Conservation (phyloP, 2,329 filamentous ascomycete species). For the Ophiostoma quercus region DNA sequence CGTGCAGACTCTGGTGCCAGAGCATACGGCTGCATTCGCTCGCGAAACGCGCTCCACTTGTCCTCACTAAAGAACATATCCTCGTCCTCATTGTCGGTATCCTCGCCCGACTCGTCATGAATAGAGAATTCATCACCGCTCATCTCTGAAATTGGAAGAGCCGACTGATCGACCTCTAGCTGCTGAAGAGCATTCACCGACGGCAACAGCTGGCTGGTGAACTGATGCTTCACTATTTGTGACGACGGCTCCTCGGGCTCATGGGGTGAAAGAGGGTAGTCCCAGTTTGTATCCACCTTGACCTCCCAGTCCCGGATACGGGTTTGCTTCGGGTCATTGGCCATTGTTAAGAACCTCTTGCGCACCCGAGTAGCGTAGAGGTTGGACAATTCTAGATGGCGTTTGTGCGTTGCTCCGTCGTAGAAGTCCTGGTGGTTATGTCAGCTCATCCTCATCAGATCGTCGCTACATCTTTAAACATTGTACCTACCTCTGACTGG, state of each 20-base stretch:
- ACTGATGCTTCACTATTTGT: conserved; percentile 8
- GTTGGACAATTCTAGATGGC: neutral
- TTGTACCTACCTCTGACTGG: neutral
- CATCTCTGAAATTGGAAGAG: neutral
- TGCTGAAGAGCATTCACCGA: neutral
- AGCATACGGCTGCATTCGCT: neutral
- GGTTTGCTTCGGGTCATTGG: neutral
- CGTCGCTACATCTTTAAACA: too few relatives aligned
- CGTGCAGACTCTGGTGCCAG: neutral
- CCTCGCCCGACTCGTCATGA: neutral
- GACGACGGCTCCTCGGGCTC: neutral
- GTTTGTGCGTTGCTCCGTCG: neutral
- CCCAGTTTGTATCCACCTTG: neutral
- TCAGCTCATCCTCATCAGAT: neutral
- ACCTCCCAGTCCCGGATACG: neutral
- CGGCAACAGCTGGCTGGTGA: neutral
- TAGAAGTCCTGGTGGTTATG: neutral
- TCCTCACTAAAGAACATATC: neutral
- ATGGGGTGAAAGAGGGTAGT: conserved; percentile 3
- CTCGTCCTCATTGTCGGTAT: neutral
- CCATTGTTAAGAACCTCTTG: neutral
- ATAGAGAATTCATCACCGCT: neutral
- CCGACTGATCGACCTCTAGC: neutral
- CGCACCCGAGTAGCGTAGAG: neutral
- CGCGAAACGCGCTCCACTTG: neutral